Evolutionary conservation across 108 stramenopile genomes (phyloP), one percentile per base, ranked within the genome.

Genomic region (Chaetoceros tenuissimus): DNA sequence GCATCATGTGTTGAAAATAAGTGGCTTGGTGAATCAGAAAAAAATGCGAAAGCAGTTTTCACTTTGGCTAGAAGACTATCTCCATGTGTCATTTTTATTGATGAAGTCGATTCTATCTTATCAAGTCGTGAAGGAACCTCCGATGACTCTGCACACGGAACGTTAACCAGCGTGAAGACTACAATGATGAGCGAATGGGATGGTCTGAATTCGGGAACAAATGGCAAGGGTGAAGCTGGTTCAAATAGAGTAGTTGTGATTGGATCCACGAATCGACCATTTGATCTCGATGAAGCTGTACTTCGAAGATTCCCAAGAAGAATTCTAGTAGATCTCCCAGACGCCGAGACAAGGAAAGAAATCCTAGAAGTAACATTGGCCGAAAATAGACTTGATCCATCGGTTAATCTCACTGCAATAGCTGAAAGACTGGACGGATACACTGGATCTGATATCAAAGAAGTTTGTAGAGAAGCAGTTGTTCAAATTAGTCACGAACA

Each of bases 31-130:
- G 97, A 97, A 60, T 91, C 88, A 21, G 97, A 98, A 74, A 98
- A 98, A 71, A 96, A 98, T 75, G 95, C 95, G 24, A 91, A 96
- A 64, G 97, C 97, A n/a, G 96, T 98, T 18, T 98, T 98, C 67
- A 96, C 96, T n/a, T 74, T 98, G 25, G 97, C 97, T 0, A 70
- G 96, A 31, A 71, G 94, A 30, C 73, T 97, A 16, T 93, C 94
- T 5, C 97, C 97, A 18, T 95, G 94, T 56, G 96, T 98, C 24
- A 84, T 98, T 44, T 98, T 91, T 59, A 82, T 98, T 55, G 97
- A 98, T 57, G 97, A 98, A 74, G 94, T 96, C 17, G 97, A 98
- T 51, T 84, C 86, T 17, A 73, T 98, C 28, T 56, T 99, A 24
- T 80, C 89, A 0, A 87, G 81, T 25, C 73, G 98, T 3, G 90